Conservation (phyloP, 177 flowering plant species). For the Vitis hybrid region DNA sequence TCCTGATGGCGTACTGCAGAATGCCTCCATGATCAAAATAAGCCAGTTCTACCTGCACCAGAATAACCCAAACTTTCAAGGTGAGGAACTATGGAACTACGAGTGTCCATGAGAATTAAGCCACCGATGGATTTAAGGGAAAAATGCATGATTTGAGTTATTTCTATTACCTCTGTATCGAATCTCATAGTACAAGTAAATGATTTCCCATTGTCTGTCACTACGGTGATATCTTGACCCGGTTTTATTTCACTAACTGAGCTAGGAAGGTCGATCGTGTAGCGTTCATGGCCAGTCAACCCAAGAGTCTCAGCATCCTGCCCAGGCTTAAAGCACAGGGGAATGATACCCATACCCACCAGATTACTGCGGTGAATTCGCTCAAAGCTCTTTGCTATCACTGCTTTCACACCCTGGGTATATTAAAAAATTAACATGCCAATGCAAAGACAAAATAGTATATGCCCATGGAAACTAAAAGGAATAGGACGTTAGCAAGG, state of each 20-base stretch:
- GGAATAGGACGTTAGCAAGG: not conserved
- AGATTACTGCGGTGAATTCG: slow-evolving; percentile 62
- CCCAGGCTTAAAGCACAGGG: slow-evolving; percentile 55
- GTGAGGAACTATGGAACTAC: not conserved
- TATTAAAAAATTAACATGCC: not conserved
- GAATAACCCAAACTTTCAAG: not conserved
- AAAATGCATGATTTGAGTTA: not conserved
- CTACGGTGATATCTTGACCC: slow-evolving; percentile 52
- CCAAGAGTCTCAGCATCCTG: slow-evolving; percentile 62
- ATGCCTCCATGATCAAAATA: slow-evolving; percentile 63
- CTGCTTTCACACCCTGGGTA: slow-evolving; percentile 59
- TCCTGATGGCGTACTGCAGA: slow-evolving; percentile 49
- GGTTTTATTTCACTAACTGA: slow-evolving; percentile 46
- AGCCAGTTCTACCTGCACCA: slow-evolving; percentile 49
- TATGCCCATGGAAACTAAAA: not conserved
- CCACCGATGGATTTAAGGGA: not conserved
- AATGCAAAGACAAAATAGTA: no score
- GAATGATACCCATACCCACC: slow-evolving; percentile 64
- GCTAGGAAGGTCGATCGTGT: slow-evolving; percentile 46
- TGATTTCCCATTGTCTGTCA: slow-evolving; percentile 46
- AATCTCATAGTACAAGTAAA: slow-evolving; percentile 45
- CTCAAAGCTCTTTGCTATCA: slow-evolving; percentile 63
- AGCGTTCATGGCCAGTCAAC: slow-evolving; percentile 58
- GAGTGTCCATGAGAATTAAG: not conserved
- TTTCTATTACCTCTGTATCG: slow-evolving; percentile 55